Evolutionary conservation across 2,329 filamentous ascomycete genomes (phyloP), one percentile per base, ranked within the genome.

Genomic region (Venturia effusa): DNA sequence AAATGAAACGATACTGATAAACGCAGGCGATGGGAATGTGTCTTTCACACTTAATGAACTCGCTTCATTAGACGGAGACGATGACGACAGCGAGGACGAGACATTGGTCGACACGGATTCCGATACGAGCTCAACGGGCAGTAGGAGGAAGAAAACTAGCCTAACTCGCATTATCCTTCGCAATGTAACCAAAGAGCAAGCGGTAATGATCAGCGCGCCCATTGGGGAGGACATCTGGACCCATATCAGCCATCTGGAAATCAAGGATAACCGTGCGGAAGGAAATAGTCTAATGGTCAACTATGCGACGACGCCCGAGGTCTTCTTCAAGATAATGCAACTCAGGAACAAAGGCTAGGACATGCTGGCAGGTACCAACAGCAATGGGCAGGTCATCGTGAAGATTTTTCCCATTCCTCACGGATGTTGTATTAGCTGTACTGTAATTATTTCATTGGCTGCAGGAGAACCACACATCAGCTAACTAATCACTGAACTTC

Each of bases 181-280:
- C 30, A 69, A 69, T 40, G 57, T 39, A 41, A 60, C 66, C 30
- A 64, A 59, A 32, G 55, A 67, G 22, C 63, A 69, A 30, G 62
- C 68, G 27, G 24, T 65, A 17, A 68, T 69, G 64, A 65, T 69
- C 54, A 69, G 68, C 34, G 65, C 61, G 30, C 59, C 68, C 3
- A 24, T 69, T 19, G 66, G 63, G 19, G 40, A 67, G 48, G 68
- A 68, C 64, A 27, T 67, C 11, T 69, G 64, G 63, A 67, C 66
- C 34, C 57, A 66, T 48, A 22, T 69, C 22, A 32, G 27, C 32
- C 65, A 66, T 32, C 54, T 69, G 10, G 65, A 61, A 17, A 67
- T 69, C 57, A 59, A 48, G 59, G 61, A 67, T 40, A 69, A 69
- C 43, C 43, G 61, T 4, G 64, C 67, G 11, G 54, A 66, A 39